Evolutionary conservation across 768 basidiomycete genomes (phyloP).

Genomic region (Suillus ampliporus): DNA sequence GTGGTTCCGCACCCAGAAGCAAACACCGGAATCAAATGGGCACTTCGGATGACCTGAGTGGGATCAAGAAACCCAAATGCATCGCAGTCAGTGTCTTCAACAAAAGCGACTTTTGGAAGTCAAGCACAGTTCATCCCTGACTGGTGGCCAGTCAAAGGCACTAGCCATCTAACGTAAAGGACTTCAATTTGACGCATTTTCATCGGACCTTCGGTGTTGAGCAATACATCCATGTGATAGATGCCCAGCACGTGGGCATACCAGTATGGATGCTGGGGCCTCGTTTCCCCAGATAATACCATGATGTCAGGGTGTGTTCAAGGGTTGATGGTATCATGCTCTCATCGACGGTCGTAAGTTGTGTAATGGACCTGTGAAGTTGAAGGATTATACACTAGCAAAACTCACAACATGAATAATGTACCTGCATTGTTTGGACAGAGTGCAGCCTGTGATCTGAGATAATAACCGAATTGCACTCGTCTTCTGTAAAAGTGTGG

Average conservation of each 20-base stretch:
- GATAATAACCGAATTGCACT: background rate
- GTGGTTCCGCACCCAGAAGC: constrained; percentile 10
- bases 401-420: background rate
- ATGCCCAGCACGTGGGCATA: constrained; percentile 26
- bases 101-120: background rate
- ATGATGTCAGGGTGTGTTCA: constrained; percentile 13
- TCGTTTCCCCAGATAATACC: constrained; percentile 4
- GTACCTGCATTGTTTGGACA: background rate
- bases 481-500: too few species aligned
- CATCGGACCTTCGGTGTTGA: too few species aligned
- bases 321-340: constrained; percentile 14
- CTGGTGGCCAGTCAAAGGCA: background rate
- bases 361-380: constrained; percentile 16
- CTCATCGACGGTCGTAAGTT: constrained; percentile 22
- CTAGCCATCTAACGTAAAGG: too few species aligned
- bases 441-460: background rate
- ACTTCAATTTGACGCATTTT: too few species aligned
- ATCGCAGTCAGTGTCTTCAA: constrained; percentile 2
- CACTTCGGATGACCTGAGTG: constrained; percentile 28
- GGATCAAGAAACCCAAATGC: constrained; percentile 45
- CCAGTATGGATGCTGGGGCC: constrained; percentile 23
- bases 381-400: background rate
- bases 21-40: constrained; percentile 42
- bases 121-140: background rate
- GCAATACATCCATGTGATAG: constrained; percentile 15